Conservation (phyloP, 192 early-diverging fungal genomes). For the Rhizophagus clarus region DNA sequence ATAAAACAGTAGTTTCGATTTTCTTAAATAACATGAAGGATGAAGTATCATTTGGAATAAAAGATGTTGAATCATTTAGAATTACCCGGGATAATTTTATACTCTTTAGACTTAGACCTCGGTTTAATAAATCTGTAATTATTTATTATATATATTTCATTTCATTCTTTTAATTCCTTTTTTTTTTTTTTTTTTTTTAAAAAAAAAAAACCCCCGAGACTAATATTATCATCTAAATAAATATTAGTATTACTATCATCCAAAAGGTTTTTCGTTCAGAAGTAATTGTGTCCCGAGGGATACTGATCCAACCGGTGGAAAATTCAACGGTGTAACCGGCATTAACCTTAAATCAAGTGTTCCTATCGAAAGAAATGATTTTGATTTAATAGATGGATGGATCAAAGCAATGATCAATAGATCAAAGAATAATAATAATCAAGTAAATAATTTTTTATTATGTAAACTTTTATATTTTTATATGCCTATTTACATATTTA, state of each 20-base stretch:
- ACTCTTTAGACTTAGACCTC: background rate
- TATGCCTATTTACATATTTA: background rate
- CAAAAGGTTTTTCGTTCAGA: background rate
- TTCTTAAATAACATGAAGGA: conserved; percentile 8
- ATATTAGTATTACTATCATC: conserved; percentile 4
- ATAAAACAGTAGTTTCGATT: background rate
- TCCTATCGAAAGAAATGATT: background rate
- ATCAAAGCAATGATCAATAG: background rate
- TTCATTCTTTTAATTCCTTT: background rate
- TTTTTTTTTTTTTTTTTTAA: background rate
- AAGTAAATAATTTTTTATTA: too few species aligned
- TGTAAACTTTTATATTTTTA: background rate
- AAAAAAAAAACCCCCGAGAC: too few species aligned
- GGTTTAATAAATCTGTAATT: background rate
- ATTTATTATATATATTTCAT: background rate
- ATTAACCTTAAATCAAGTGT: background rate
- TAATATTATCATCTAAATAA: background rate
- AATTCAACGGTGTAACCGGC: background rate
- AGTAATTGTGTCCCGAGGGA: background rate
- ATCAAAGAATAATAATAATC: background rate
- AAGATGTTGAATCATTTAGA: background rate
- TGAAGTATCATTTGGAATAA: background rate
- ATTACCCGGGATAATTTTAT: background rate
- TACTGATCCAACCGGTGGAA: background rate
- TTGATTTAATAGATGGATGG: background rate